A percentile compares a stretch with the other conserved stretches of the same genome.
phyloP scores from a whole-genome alignment of 139 green algal genomes.

The Volvox africanus region DNA sequence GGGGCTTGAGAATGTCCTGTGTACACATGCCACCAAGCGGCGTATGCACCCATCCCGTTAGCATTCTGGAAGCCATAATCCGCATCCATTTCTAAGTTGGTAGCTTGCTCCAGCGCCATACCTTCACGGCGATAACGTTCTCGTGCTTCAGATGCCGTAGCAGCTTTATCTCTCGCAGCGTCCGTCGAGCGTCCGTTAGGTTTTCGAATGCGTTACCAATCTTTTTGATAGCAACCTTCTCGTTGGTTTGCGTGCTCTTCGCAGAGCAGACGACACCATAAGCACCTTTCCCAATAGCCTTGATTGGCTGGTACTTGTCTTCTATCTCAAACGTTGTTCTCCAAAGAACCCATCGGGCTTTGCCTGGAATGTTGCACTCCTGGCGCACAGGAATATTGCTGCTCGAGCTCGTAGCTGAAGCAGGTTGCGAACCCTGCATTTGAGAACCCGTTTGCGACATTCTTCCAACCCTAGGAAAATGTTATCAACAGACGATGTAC shows the following conservation, averaged over 20 bases:
- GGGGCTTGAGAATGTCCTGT: constrained; percentile 78
- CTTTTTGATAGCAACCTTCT: constrained; percentile 98
- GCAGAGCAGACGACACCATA: constrained; percentile 98
- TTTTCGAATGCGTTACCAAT: constrained; percentile 98
- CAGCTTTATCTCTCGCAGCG: constrained; percentile 96
- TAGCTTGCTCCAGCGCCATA: not conserved
- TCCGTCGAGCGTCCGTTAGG: constrained; percentile 91
- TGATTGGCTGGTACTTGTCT: constrained; percentile 81
- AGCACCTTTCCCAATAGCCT: constrained; percentile 70
- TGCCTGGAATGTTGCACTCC: constrained; percentile 86
- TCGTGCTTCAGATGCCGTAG: constrained; percentile 87
- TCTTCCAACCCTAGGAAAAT: not conserved
- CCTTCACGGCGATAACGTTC: constrained; percentile 86
- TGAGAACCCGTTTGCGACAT: constrained; percentile 28
- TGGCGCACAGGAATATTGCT: constrained; percentile 79
- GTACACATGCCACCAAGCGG: not conserved
- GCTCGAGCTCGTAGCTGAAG: not conserved
- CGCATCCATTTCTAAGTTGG: not conserved
- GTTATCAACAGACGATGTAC: not conserved
- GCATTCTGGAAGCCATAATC: not conserved
- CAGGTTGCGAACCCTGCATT: constrained; percentile 7
- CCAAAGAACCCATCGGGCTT: constrained; percentile 88
- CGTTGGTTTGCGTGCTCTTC: constrained; percentile 75
- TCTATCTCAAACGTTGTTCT: constrained; percentile 95
- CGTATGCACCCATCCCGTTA: not conserved